These are phyloP conservation scores for Teunomyces cretensis DNA, from an alignment of 805 yeast genomes.

Conservation along the genomic window DNA sequence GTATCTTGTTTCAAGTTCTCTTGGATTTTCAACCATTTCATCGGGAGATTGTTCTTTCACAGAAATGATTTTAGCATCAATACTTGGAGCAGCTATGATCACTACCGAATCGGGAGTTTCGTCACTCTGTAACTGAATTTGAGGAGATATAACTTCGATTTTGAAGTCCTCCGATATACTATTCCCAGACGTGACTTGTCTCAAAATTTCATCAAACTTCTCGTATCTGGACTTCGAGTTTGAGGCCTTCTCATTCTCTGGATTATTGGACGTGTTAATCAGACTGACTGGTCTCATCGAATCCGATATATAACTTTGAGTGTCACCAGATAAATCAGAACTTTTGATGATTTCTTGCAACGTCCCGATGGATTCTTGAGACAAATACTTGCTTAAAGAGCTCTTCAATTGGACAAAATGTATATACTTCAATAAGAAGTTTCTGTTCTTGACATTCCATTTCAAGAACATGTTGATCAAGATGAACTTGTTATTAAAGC, in stretches of 20 bases:
- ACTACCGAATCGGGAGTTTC: slow-evolving; percentile 53
- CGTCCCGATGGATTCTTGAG: slow-evolving; percentile 34
- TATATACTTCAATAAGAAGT: slow-evolving; percentile 33
- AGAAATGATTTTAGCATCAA: slow-evolving; percentile 67
- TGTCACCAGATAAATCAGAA: background rate
- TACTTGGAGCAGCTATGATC: slow-evolving; percentile 68
- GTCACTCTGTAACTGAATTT: slow-evolving; percentile 42
- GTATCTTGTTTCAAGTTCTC: slow-evolving; percentile 56
- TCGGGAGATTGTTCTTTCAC: slow-evolving; percentile 46
- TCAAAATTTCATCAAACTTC: slow-evolving; percentile 33
- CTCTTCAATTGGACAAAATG: slow-evolving; percentile 34
- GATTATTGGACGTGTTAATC: background rate
- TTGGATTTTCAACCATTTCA: slow-evolving; percentile 35
- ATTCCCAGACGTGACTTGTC: slow-evolving; percentile 18
- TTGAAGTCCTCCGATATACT: slow-evolving; percentile 38
- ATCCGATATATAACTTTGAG: background rate
- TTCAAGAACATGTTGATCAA: slow-evolving; percentile 39
- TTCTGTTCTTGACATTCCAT: slow-evolving; percentile 41
- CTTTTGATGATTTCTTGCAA: slow-evolving; percentile 12
- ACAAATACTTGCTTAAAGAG: slow-evolving; percentile 27
- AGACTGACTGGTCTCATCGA: background rate
- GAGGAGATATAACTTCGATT: slow-evolving; percentile 42
- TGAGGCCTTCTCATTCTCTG: background rate
- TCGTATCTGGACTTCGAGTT: slow-evolving; percentile 14
- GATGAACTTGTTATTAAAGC: slow-evolving; percentile 39